Evolutionary conservation across 2,329 filamentous ascomycete species (phyloP).

Genomic region (Sporothrix mexicana): DNA sequence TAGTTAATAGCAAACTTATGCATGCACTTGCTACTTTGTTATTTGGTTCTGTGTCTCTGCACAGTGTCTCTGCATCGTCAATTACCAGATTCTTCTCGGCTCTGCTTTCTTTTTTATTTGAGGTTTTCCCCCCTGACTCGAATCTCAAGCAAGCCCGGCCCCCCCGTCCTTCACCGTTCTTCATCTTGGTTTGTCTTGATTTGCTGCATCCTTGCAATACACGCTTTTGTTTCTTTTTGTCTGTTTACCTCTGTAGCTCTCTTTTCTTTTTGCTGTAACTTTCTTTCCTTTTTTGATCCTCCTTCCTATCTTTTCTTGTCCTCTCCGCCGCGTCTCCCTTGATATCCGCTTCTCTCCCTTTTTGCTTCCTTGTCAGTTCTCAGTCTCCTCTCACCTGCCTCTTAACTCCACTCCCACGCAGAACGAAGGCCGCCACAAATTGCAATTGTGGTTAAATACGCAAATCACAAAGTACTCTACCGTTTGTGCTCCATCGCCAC

Average conservation of each 20-base stretch:
- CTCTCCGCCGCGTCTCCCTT: conserved; percentile 9
- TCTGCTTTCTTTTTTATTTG: neutral
- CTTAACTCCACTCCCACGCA: conserved; percentile 22
- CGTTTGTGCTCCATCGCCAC: neutral
- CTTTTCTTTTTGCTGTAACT: neutral
- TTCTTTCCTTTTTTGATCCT: neutral
- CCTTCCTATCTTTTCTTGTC: neutral
- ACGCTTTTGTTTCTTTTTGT: neutral
- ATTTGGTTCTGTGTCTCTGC: too few relatives aligned
- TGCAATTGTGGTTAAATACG: too few relatives aligned
- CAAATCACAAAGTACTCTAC: neutral
- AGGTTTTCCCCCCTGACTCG: neutral
- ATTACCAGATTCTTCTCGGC: neutral
- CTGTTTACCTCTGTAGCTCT: neutral
- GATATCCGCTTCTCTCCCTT: conserved; percentile 11
- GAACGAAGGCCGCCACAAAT: conserved; percentile 1
- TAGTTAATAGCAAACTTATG: neutral
- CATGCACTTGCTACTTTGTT: conserved; percentile 9
- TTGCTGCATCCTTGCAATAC: conserved; percentile 15
- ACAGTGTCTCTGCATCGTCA: neutral
- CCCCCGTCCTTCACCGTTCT: conserved; percentile 3
- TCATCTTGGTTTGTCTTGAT: conserved; percentile 18
- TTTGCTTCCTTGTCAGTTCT: neutral
- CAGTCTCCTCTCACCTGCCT: neutral
- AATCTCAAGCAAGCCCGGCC: neutral